Conservation (phyloP, 306 rosid species). For the Sesbania bispinosa region DNA sequence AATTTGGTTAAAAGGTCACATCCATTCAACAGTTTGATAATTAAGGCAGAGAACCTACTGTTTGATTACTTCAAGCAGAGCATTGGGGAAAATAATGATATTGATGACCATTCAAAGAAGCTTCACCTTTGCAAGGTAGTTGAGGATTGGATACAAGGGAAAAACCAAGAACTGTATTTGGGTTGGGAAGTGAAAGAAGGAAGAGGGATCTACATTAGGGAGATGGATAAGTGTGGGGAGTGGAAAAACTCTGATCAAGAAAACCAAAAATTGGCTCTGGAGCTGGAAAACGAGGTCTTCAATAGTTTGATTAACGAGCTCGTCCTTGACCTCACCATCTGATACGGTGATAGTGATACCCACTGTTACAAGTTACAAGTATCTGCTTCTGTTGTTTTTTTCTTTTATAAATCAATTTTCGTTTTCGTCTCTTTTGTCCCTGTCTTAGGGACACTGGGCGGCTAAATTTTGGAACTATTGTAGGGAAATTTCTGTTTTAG, state of each 20-base stretch:
- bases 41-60: conserved; percentile 40
- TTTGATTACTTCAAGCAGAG: conserved; percentile 56
- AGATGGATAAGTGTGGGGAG: conserved; percentile 50
- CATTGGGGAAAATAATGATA: conserved; percentile 6
- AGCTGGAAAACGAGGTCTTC: conserved; percentile 49
- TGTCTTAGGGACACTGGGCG: not conserved
- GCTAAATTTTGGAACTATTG: conserved; percentile 22
- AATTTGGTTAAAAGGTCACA: conserved; percentile 18
- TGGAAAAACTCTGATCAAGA: conserved; percentile 45
- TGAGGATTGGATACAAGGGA: conserved; percentile 55
- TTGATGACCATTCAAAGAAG: not conserved
- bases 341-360: not conserved
- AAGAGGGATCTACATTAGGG: conserved; percentile 35
- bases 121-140: conserved; percentile 29
- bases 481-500: conserved; percentile 8
- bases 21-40: not conserved
- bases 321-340: conserved; percentile 35
- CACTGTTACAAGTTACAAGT: not conserved
- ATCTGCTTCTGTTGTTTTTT: not conserved
- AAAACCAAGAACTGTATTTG: conserved; percentile 29
- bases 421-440: conserved; percentile 2
- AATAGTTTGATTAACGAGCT: conserved; percentile 46
- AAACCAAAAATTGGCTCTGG: conserved; percentile 27
- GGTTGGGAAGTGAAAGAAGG: conserved; percentile 55
- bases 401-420: not conserved